These are phyloP conservation scores for Chrysosporium queenslandicum DNA, from an alignment of 2,329 filamentous ascomycete genomes.

Conservation along the genomic window DNA sequence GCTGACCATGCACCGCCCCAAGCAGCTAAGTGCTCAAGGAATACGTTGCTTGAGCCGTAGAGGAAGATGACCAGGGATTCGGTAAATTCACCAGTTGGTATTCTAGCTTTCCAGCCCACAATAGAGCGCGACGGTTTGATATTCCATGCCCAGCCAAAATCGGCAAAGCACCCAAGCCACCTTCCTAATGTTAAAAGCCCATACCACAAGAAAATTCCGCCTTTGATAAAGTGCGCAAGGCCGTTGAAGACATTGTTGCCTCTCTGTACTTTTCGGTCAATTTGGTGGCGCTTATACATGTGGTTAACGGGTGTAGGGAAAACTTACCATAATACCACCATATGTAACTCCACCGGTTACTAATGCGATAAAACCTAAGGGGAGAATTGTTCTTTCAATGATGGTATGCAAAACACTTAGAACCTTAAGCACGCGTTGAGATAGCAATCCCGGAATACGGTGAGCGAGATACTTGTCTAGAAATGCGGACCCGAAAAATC, in stretches of 20 bases:
- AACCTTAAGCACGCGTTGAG: conserved; percentile 47
- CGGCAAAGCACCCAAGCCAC: conserved; percentile 81
- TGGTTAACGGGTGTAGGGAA: background rate
- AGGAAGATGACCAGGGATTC: conserved; percentile 85
- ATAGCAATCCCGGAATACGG: conserved; percentile 48
- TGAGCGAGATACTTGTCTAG: conserved; percentile 45
- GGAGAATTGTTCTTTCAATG: conserved; percentile 65
- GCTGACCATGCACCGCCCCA: conserved; percentile 63
- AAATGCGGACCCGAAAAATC: conserved; percentile 40
- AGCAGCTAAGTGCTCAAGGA: conserved; percentile 74
- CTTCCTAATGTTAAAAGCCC: conserved; percentile 77
- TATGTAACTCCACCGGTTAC: conserved; percentile 65
- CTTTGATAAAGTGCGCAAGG: conserved; percentile 88
- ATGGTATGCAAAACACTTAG: conserved; percentile 54
- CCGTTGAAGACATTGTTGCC: conserved; percentile 65
- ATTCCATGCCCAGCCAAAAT: conserved; percentile 95
- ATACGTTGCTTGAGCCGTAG: conserved; percentile 83
- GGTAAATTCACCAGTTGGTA: conserved; percentile 74
- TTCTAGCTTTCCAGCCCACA: conserved; percentile 50
- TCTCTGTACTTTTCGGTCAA: conserved; percentile 42
- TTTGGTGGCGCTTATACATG: conserved; percentile 13
- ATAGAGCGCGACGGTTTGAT: conserved; percentile 53
- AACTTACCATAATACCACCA: conserved; percentile 72
- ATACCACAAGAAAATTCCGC: conserved; percentile 89
- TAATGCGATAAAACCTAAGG: conserved; percentile 65